These are phyloP conservation scores for Tulasnella calospora DNA, from an alignment of 768 basidiomycete species.

Conservation along the genomic window DNA sequence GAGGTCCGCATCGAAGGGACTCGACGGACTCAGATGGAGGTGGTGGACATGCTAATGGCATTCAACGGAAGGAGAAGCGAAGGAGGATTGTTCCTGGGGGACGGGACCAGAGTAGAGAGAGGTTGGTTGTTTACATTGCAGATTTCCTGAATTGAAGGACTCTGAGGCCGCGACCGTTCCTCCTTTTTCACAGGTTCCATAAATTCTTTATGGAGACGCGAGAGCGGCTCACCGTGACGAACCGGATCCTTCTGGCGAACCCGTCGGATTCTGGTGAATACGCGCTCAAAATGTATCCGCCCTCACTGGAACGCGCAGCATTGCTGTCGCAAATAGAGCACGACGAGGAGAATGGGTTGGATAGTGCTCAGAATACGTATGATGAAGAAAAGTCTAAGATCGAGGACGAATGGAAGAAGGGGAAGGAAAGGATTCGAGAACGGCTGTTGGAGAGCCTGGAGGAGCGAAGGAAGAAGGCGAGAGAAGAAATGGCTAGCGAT, in stretches of 20 bases:
- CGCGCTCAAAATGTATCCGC: conserved; percentile 65
- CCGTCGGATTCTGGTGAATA: conserved; percentile 41
- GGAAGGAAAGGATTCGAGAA: conserved; percentile 69
- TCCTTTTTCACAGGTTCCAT: neutral
- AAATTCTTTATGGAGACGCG: conserved; percentile 16
- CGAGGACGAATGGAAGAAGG: conserved; percentile 76
- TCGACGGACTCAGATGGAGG: neutral
- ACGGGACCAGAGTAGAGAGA: conserved; percentile 4
- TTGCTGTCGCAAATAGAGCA: conserved; percentile 58
- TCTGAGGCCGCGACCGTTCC: neutral
- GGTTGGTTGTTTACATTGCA: neutral
- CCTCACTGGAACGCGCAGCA: conserved; percentile 72
- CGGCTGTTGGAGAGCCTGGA: conserved; percentile 79
- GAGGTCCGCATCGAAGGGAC: neutral
- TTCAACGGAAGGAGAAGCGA: neutral
- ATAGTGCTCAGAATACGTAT: conserved; percentile 63
- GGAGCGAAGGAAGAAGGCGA: conserved; percentile 67
- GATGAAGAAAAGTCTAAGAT: conserved; percentile 73
- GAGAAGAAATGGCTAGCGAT: conserved; percentile 87
- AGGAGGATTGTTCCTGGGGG: neutral
- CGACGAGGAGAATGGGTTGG: conserved; percentile 65
- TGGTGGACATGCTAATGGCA: neutral
- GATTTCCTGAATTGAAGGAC: neutral
- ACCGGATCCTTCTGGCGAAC: conserved; percentile 19
- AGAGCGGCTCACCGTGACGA: conserved; percentile 18